These are phyloP conservation scores for Ascoidea tarda DNA, from an alignment of 805 yeast species.

Conservation along the genomic window DNA sequence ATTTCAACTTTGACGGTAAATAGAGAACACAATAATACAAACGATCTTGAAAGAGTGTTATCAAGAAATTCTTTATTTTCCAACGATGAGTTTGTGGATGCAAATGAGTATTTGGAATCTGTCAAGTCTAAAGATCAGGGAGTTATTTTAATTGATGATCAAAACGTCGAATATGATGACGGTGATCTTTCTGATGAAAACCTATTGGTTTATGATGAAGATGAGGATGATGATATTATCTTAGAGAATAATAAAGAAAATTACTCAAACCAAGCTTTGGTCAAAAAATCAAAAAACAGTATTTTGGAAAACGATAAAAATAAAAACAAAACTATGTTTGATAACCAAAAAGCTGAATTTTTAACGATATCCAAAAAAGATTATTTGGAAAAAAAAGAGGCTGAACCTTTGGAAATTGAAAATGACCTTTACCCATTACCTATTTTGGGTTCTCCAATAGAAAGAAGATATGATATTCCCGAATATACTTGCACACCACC, in stretches of 20 bases:
- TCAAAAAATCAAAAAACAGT: background rate
- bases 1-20: too few relatives aligned
- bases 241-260: conserved; percentile 4
- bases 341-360: conserved; percentile 2
- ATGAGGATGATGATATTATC: conserved; percentile 9
- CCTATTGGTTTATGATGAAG: conserved; percentile 16
- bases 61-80: conserved; percentile 13
- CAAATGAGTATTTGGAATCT: conserved; percentile 44
- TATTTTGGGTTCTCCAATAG: conserved; percentile 19
- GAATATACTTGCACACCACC: conserved; percentile 64
- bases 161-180: conserved; percentile 8
- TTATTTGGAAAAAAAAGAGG: conserved; percentile 1
- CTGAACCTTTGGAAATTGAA: background rate
- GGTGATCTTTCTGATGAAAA: conserved; percentile 16
- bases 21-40: too few relatives aligned
- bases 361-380: conserved; percentile 11
- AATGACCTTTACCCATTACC: conserved; percentile 60
- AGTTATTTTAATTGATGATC: conserved; percentile 38
- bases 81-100: conserved; percentile 51
- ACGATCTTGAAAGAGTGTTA: too few relatives aligned
- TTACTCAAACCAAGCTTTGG: conserved; percentile 1
- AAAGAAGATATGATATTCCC: conserved; percentile 44
- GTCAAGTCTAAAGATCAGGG: conserved; percentile 23
- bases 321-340: background rate
- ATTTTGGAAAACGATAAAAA: background rate